Conservation (phyloP, 495 filamentous ascomycete genomes). For the Oidiodendron maius region DNA sequence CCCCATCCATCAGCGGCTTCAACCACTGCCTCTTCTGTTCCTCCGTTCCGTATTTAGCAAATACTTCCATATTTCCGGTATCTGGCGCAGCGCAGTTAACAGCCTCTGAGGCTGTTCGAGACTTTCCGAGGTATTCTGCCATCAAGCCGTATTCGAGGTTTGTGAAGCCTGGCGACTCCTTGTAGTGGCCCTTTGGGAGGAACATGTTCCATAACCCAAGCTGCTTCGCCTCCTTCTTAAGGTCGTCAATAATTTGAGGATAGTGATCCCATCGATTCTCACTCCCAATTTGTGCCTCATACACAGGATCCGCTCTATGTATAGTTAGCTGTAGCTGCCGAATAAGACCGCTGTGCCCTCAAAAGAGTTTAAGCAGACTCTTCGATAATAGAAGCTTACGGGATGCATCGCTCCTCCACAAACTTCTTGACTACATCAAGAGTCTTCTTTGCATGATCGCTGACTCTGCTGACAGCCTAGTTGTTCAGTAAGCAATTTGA, state of each 20-base stretch:
- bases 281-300: conserved; percentile 73
- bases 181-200: conserved; percentile 89
- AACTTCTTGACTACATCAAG: conserved; percentile 77
- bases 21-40: conserved; percentile 88
- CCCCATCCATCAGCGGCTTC: conserved; percentile 72
- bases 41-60: conserved; percentile 89
- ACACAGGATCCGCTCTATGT: conserved; percentile 61
- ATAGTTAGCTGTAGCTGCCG: conserved; percentile 9
- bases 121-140: conserved; percentile 84
- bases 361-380: neutral
- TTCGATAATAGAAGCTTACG: conserved; percentile 35
- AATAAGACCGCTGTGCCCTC: neutral
- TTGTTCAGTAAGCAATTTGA: conserved; percentile 23
- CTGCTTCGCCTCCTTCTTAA: conserved; percentile 77
- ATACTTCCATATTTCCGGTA: conserved; percentile 93
- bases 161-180: conserved; percentile 82
- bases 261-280: conserved; percentile 68
- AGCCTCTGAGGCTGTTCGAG: conserved; percentile 73
- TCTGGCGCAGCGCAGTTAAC: conserved; percentile 89
- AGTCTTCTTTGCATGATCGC: conserved; percentile 72
- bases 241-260: conserved; percentile 75
- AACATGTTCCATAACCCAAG: conserved; percentile 99
- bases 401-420: conserved; percentile 93
- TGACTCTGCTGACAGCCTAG: conserved; percentile 55
- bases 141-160: conserved; percentile 93